Conservation (phyloP, 2,329 filamentous ascomycete species). For the Diaporthe eres region DNA sequence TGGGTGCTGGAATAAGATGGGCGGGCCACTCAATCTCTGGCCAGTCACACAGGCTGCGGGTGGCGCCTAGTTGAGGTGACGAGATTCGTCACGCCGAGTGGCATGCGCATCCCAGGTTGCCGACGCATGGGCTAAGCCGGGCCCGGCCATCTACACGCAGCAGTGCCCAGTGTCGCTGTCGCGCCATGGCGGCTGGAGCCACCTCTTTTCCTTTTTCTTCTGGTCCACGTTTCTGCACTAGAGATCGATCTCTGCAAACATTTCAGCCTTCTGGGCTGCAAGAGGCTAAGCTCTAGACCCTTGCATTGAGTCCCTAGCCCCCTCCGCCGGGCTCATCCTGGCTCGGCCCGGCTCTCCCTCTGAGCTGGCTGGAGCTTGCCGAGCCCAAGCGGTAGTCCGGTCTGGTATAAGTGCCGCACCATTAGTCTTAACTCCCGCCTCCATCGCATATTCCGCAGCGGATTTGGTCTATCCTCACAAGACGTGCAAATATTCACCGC, state of each 20-base stretch:
- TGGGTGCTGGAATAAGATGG: neutral
- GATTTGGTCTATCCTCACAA: neutral
- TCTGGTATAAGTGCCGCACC: conserved; percentile 31
- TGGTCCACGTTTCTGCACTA: conserved; percentile 33
- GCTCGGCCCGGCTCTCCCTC: conserved; percentile 23
- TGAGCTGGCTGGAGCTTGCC: conserved; percentile 32
- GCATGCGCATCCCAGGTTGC: conserved; percentile 23
- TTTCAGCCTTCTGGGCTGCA: conserved; percentile 19
- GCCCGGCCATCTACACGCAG: conserved; percentile 4
- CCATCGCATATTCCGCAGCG: conserved; percentile 14
- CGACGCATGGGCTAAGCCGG: neutral
- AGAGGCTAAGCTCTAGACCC: conserved; percentile 27
- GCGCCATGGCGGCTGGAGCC: neutral
- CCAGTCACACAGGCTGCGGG: conserved; percentile 7
- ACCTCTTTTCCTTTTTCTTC: neutral
- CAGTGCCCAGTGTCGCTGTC: neutral
- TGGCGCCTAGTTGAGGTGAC: conserved; percentile 12
- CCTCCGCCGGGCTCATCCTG: conserved; percentile 20
- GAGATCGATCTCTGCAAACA: conserved; percentile 16
- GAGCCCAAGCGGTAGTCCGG: neutral
- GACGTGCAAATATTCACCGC: conserved; percentile 25
- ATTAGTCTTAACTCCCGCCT: conserved; percentile 2
- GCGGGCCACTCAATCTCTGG: neutral
- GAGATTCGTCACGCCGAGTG: conserved; percentile 20
- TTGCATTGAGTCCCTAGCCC: conserved; percentile 26